Evolutionary conservation across 345 rosid genomes (phyloP).

Genomic region (Gossypium bickii): DNA sequence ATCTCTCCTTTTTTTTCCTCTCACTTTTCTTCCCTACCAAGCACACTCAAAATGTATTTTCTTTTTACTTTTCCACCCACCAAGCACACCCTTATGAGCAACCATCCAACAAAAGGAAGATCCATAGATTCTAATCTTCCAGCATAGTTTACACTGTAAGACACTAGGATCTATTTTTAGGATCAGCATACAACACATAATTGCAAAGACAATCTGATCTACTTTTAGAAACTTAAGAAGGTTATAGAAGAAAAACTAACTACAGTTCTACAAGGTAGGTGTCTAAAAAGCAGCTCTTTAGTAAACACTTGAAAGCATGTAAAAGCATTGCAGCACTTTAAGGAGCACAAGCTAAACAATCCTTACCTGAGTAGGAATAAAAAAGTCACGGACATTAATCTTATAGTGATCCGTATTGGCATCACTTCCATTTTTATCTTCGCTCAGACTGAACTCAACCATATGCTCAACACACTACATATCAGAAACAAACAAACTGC

Average conservation of each 20-base stretch:
- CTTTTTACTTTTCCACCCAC: too few relatives aligned
- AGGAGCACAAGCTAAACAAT: constrained; percentile 5
- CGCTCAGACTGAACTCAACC: constrained; percentile 58
- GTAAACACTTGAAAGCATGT: neutral
- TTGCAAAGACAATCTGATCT: neutral
- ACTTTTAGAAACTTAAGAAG: neutral
- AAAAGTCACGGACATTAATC: constrained; percentile 85
- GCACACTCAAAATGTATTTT: too few relatives aligned
- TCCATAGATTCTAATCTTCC: neutral
- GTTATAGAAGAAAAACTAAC: neutral
- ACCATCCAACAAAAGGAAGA: constrained; percentile 2
- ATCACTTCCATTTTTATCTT: constrained; percentile 39
- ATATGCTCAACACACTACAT: constrained; percentile 89
- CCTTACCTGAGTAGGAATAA: constrained; percentile 86
- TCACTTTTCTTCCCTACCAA: too few relatives aligned
- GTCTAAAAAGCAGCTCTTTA: neutral
- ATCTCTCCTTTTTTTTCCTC: too few relatives aligned
- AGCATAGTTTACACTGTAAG: neutral
- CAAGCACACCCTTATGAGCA: neutral
- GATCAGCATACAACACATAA: neutral
- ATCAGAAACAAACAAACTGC: constrained; percentile 13
- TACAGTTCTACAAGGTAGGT: neutral
- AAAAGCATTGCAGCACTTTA: neutral
- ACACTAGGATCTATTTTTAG: neutral
- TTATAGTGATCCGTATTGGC: constrained; percentile 34